Conservation (phyloP, 148 eudicot species). For the Silene uniflora region DNA sequence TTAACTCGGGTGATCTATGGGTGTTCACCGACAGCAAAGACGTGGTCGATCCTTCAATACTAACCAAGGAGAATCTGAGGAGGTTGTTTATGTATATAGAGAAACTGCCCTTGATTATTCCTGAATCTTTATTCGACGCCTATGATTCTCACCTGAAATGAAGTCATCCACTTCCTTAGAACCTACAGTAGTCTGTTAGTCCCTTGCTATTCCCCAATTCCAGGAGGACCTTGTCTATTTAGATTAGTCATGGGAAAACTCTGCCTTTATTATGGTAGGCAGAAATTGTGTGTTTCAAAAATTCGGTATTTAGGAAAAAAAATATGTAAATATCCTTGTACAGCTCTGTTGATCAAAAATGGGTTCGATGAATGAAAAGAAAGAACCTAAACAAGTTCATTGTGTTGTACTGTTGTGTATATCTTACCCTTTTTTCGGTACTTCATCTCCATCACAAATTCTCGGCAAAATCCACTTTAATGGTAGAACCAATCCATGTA, state of each 20-base stretch:
- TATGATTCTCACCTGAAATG: slow-evolving; percentile 80
- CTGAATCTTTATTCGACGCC: slow-evolving; percentile 63
- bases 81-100: slow-evolving; percentile 88
- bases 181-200: neutral
- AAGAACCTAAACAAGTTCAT: neutral
- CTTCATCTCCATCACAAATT: too few relatives aligned
- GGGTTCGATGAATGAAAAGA: slow-evolving; percentile 10
- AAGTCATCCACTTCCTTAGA: slow-evolving; percentile 23
- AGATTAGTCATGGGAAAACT: slow-evolving; percentile 29
- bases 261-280: slow-evolving; percentile 39
- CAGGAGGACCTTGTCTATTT: slow-evolving; percentile 17
- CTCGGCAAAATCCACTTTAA: too few relatives aligned
- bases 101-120: slow-evolving; percentile 80
- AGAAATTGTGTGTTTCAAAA: slow-evolving; percentile 23
- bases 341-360: slow-evolving; percentile 37
- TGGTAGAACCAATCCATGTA: too few relatives aligned
- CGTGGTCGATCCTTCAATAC: slow-evolving; percentile 52
- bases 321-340: slow-evolving; percentile 57
- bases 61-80: slow-evolving; percentile 74
- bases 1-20: slow-evolving; percentile 89
- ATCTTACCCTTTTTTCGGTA: too few relatives aligned
- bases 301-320: slow-evolving; percentile 35
- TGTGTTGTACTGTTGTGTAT: neutral
- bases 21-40: slow-evolving; percentile 68
- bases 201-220: neutral